These are phyloP conservation scores for Phytophthora melonis DNA, from an alignment of 352 stramenopile species.

Conservation along the genomic window DNA sequence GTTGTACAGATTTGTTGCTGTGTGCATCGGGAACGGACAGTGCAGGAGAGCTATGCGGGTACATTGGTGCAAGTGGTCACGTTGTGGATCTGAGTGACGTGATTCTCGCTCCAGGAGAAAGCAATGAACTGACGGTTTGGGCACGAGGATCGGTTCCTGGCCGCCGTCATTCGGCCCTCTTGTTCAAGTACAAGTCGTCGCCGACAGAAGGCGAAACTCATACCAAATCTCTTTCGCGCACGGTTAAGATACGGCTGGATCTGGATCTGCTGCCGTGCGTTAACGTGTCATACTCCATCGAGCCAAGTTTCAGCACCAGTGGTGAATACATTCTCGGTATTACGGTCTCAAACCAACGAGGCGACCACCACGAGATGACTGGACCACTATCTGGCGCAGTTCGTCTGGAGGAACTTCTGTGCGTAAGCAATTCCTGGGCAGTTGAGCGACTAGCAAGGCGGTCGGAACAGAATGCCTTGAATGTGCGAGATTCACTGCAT, in stretches of 20 bases:
- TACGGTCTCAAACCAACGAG: constrained; percentile 66
- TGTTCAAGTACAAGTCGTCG: constrained; percentile 75
- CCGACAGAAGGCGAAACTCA: constrained; percentile 29
- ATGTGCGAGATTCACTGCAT: constrained; percentile 44
- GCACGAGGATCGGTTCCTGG: constrained; percentile 49
- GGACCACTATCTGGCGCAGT: constrained; percentile 42
- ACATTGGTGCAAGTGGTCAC: constrained; percentile 73
- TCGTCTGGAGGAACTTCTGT: constrained; percentile 63
- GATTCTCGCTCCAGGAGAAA: constrained; percentile 61
- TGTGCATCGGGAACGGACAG: constrained; percentile 49
- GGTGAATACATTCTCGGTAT: constrained; percentile 83
- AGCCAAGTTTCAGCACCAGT: constrained; percentile 67
- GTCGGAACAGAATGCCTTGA: background rate
- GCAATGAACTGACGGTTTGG: constrained; percentile 61
- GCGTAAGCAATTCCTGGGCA: constrained; percentile 70
- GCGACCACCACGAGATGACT: constrained; percentile 36
- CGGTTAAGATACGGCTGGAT: constrained; percentile 67
- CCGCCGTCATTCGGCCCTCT: constrained; percentile 55
- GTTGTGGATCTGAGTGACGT: constrained; percentile 69
- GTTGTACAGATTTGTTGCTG: constrained; percentile 70
- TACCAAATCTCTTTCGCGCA: constrained; percentile 35
- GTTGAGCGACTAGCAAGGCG: constrained; percentile 54
- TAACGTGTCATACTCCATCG: constrained; percentile 69
- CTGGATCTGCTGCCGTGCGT: constrained; percentile 70
- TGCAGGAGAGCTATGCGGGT: constrained; percentile 45